Conservation (phyloP, 2,329 filamentous ascomycete genomes). For the Cladorrhinum sp. region DNA sequence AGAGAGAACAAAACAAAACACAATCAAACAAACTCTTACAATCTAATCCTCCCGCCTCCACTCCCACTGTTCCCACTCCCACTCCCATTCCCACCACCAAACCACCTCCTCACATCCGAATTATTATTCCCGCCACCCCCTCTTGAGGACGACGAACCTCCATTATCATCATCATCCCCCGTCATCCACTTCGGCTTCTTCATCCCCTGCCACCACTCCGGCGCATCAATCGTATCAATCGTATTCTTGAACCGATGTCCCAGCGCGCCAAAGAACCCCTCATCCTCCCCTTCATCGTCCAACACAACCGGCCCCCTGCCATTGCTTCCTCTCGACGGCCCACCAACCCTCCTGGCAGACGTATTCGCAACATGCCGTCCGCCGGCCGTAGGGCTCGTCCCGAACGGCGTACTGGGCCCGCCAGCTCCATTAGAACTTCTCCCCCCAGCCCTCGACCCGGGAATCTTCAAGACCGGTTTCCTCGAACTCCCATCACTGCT, state of each 20-base stretch:
- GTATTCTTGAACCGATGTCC: slow-evolving; percentile 88
- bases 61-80: slow-evolving; percentile 36
- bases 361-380: slow-evolving; percentile 27
- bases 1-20: neutral
- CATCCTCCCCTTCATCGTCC: slow-evolving; percentile 59
- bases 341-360: slow-evolving; percentile 30
- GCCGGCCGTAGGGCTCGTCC: slow-evolving; percentile 36
- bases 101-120: slow-evolving; percentile 54
- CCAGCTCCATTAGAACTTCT: slow-evolving; percentile 25
- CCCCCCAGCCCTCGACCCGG: slow-evolving; percentile 32
- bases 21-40: slow-evolving; percentile 22
- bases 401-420: slow-evolving; percentile 43
- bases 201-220: slow-evolving; percentile 74
- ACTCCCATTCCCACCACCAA: slow-evolving; percentile 36
- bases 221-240: slow-evolving; percentile 76
- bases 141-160: slow-evolving; percentile 27
- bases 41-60: slow-evolving; percentile 36
- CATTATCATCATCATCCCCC: slow-evolving; percentile 48
- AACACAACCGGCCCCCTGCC: neutral
- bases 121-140: too few species aligned
- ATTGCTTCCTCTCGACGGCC: neutral
- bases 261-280: slow-evolving; percentile 80
- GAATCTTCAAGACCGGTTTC: slow-evolving; percentile 48
- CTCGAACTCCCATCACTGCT: slow-evolving; percentile 32
- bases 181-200: slow-evolving; percentile 82